Percentiles rank a stretch among this genome's conserved stretches.
Evolutionary conservation across 208 protist genomes (phyloP).

Genomic region (Crithidia brevicula): DNA sequence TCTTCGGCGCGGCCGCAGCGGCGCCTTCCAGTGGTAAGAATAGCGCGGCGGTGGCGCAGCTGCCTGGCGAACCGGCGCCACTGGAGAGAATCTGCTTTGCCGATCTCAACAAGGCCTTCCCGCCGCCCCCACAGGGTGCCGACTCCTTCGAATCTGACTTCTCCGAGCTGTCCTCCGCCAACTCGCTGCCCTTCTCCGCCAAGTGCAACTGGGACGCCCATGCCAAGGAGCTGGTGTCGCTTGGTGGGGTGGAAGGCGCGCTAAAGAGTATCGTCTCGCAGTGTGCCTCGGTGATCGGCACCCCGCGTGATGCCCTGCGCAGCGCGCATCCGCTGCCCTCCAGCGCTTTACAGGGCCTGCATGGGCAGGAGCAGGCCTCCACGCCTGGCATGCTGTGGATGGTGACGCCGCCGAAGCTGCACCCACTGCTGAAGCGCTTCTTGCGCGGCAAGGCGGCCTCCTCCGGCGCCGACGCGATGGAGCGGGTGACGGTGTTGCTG

Average conservation of each 20-base stretch:
- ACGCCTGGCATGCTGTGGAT: constrained; percentile 88
- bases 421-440: constrained; percentile 68
- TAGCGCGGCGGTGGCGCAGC: constrained; percentile 12
- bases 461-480: constrained; percentile 87
- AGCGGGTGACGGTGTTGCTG: constrained; percentile 86
- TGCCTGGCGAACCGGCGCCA: constrained; percentile 10
- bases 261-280: constrained; percentile 73
- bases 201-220: constrained; percentile 73
- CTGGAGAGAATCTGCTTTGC: constrained; percentile 89
- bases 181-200: constrained; percentile 54
- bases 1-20: constrained; percentile 42
- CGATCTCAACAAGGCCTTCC: constrained; percentile 72
- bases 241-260: constrained; percentile 68
- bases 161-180: constrained; percentile 57
- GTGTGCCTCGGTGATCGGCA: constrained; percentile 72
- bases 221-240: constrained; percentile 60
- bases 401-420: constrained; percentile 75
- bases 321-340: constrained; percentile 70
- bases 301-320: constrained; percentile 77
- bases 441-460: constrained; percentile 69
- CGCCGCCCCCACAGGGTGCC: constrained; percentile 58
- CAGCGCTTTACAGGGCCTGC: constrained; percentile 45
- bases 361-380: constrained; percentile 86
- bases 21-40: background rate
- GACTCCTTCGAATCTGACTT: constrained; percentile 90